Conservation (phyloP, 1,284 basidiomycete species). For the Puccinia hordei region DNA sequence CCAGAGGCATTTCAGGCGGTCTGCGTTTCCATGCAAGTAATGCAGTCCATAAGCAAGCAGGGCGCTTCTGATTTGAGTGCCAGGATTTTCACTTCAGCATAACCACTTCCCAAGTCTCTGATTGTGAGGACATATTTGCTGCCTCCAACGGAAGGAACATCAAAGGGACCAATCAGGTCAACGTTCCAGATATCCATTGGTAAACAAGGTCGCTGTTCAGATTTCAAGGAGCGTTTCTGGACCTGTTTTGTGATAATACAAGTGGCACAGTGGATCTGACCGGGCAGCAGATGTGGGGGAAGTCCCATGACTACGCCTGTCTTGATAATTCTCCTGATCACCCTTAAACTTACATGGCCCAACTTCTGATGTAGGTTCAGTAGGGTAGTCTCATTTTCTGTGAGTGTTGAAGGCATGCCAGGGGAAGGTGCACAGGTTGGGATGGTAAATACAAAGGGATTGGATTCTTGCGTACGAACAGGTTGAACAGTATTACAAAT, state of each 20-base stretch:
- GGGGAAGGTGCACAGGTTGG: neutral
- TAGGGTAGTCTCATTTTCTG: neutral
- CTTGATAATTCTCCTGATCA: neutral
- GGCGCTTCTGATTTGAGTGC: neutral
- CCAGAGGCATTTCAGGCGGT: neutral
- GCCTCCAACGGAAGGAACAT: neutral
- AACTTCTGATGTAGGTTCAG: neutral
- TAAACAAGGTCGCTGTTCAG: neutral
- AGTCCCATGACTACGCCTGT: neutral
- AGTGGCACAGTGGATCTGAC: neutral
- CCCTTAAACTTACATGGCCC: neutral
- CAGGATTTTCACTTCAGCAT: neutral
- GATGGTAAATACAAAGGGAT: neutral
- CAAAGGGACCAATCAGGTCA: slow-evolving; percentile 3
- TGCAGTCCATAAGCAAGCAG: neutral
- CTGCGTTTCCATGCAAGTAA: neutral
- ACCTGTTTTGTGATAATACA: neutral
- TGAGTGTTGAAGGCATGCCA: neutral
- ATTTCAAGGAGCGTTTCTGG: neutral
- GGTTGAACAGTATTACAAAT: too few relatives aligned
- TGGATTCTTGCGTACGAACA: neutral
- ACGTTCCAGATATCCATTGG: neutral
- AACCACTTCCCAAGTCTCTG: neutral
- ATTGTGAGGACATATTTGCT: neutral
- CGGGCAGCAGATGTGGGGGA: neutral